Percentiles rank a stretch among this genome's conserved stretches.
Evolutionary conservation across 2,329 filamentous ascomycete species (phyloP).

Genomic region (Fusarium newnesense): DNA sequence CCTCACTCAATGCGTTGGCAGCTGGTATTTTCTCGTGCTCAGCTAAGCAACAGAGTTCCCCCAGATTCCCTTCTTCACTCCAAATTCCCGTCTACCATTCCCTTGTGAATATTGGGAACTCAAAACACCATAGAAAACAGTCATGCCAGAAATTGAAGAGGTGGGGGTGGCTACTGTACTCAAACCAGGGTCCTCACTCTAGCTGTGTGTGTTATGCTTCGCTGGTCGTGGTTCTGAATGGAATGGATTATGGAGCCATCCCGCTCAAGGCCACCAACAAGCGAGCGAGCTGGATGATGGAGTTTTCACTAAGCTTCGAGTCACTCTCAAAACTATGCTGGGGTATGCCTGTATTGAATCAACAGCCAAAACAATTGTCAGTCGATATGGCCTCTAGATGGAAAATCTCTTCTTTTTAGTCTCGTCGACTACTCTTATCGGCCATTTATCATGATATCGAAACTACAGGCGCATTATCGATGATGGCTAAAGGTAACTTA

Average conservation of each 20-base stretch:
- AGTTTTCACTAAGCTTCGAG: slow-evolving; percentile 27
- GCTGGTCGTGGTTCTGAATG: slow-evolving; percentile 27
- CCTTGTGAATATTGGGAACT: slow-evolving; percentile 1
- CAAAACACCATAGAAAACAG: slow-evolving; percentile 9
- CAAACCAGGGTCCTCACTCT: slow-evolving; percentile 19
- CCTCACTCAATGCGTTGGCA: slow-evolving; percentile 26
- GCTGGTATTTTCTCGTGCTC: slow-evolving; percentile 9
- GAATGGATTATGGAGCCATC: slow-evolving; percentile 31
- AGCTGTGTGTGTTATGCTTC: slow-evolving; percentile 29
- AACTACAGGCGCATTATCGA: neutral
- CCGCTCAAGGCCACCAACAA: slow-evolving; percentile 29
- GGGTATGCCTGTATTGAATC: slow-evolving; percentile 36
- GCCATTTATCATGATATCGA: slow-evolving; percentile 2
- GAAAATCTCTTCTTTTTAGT: slow-evolving; percentile 19
- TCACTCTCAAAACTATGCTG: slow-evolving; percentile 11
- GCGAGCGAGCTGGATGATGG: slow-evolving; percentile 33
- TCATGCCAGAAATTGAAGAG: slow-evolving; percentile 25
- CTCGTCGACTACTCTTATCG: neutral
- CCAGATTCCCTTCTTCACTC: neutral
- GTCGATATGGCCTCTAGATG: slow-evolving; percentile 5
- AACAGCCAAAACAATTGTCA: slow-evolving; percentile 18
- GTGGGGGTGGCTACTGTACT: slow-evolving; percentile 25
- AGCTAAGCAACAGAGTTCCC: slow-evolving; percentile 6
- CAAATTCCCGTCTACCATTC: neutral
- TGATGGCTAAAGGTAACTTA: neutral